phyloP scores from a whole-genome alignment of 306 rosid genomes.

The Prunus fruticosa region DNA sequence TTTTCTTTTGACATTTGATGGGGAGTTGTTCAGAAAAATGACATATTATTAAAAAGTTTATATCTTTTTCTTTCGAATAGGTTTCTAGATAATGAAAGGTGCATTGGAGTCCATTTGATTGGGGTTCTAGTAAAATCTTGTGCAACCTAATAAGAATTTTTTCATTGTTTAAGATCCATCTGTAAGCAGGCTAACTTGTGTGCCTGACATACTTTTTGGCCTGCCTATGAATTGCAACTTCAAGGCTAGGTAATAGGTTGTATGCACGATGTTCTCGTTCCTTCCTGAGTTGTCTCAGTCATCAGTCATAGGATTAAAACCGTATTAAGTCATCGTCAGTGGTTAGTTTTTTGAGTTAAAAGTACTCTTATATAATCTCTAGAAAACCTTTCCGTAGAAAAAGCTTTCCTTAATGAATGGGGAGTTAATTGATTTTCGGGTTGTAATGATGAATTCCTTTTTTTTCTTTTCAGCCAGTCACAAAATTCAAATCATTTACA shows the following conservation, averaged over 20 bases:
- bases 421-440: background rate
- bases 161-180: background rate
- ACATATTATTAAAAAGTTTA: background rate
- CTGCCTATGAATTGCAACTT: background rate
- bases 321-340: background rate
- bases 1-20: background rate
- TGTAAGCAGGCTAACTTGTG: background rate
- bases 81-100: background rate
- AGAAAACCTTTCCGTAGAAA: background rate
- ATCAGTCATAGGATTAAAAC: background rate
- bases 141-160: background rate
- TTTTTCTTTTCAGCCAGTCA: slow-evolving; percentile 47
- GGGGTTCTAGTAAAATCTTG: background rate
- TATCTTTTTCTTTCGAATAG: background rate
- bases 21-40: background rate
- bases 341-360: background rate
- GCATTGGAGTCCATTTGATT: background rate
- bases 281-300: background rate
- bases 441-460: slow-evolving; percentile 1
- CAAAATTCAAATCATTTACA: slow-evolving; percentile 51
- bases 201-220: background rate
- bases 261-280: background rate
- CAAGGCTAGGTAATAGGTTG: background rate
- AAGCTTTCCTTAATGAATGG: background rate
- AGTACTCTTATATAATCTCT: background rate